Conservation (phyloP, 257 asterid species). For the Plantago major region DNA sequence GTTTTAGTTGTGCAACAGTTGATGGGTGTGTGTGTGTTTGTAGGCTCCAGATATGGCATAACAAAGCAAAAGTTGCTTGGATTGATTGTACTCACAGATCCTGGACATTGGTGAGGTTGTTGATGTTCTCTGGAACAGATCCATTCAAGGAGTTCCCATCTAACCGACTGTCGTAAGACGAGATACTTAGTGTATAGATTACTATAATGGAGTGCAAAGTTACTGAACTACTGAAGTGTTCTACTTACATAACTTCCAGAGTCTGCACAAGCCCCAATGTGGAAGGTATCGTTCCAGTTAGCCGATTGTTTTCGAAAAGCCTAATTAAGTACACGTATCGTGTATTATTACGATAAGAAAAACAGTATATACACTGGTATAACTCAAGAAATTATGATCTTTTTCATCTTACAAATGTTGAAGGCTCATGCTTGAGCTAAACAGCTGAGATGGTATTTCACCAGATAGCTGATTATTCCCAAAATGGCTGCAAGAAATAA, state of each 20-base stretch:
- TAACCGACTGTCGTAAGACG: conserved; percentile 52
- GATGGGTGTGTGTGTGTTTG: no score
- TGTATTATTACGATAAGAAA: neutral
- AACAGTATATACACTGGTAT: neutral
- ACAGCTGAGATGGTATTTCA: conserved; percentile 61
- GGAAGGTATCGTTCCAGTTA: conserved; percentile 70
- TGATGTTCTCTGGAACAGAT: conserved; percentile 56
- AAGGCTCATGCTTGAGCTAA: conserved; percentile 51
- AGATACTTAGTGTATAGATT: neutral
- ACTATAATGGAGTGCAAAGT: neutral
- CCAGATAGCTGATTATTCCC: conserved; percentile 76
- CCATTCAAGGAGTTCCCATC: conserved; percentile 62
- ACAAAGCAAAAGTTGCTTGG: neutral
- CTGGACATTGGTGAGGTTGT: conserved; percentile 45
- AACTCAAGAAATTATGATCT: neutral
- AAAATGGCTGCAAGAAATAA: conserved; percentile 56
- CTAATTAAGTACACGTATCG: conserved; percentile 31
- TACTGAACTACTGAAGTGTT: conserved; percentile 14
- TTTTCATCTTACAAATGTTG: conserved; percentile 68
- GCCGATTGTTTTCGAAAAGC: conserved; percentile 65
- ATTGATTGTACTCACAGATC: conserved; percentile 57
- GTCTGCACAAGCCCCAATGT: conserved; percentile 51
- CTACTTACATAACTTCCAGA: conserved; percentile 84
- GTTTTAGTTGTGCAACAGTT: no score
- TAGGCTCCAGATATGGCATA: neutral